A percentile compares a stretch with the other conserved stretches of the same genome.
These are phyloP conservation scores for Sambucus nigra DNA, from an alignment of 129 eudicot species.

Conservation along the genomic window DNA sequence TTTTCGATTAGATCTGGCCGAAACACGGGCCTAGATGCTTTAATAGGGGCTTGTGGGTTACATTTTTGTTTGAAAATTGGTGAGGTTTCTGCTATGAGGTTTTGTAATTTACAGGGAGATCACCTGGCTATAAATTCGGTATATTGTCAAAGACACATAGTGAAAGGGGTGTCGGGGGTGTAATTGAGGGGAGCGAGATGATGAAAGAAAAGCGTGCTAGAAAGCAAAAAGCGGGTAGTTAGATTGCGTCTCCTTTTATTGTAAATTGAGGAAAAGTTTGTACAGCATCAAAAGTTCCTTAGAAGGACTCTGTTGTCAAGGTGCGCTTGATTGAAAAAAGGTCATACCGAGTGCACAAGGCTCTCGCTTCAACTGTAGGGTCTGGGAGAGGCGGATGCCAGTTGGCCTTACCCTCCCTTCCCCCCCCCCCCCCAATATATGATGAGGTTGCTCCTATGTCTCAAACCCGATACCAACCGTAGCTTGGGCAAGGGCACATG, in stretches of 20 bases:
- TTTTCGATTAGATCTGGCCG: no score
- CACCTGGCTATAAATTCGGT: conserved; percentile 46
- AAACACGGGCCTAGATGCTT: no score
- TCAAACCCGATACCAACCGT: no score
- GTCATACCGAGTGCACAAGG: no score
- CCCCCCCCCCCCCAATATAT: no score
- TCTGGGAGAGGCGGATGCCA: no score
- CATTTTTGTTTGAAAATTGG: conserved; percentile 43
- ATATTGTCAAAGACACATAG: conserved; percentile 50
- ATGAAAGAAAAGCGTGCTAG: conserved; percentile 26
- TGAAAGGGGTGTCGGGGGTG: conserved; percentile 39
- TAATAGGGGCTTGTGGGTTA: conserved; percentile 65
- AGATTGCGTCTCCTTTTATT: conserved; percentile 33
- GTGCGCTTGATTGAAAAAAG: no score
- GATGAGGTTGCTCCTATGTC: no score
- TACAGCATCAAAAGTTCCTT: neutral
- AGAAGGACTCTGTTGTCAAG: no score
- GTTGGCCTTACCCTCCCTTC: no score
- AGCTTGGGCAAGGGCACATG: no score
- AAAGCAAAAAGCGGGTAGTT: conserved; percentile 68
- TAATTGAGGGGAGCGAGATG: conserved; percentile 28
- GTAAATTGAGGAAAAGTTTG: neutral
- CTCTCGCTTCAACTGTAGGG: no score
- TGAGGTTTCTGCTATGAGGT: conserved; percentile 33
- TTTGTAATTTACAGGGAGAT: conserved; percentile 36